Evolutionary conservation across 139 green algal genomes (phyloP).

Genomic region (Parachlorella kessleri): DNA sequence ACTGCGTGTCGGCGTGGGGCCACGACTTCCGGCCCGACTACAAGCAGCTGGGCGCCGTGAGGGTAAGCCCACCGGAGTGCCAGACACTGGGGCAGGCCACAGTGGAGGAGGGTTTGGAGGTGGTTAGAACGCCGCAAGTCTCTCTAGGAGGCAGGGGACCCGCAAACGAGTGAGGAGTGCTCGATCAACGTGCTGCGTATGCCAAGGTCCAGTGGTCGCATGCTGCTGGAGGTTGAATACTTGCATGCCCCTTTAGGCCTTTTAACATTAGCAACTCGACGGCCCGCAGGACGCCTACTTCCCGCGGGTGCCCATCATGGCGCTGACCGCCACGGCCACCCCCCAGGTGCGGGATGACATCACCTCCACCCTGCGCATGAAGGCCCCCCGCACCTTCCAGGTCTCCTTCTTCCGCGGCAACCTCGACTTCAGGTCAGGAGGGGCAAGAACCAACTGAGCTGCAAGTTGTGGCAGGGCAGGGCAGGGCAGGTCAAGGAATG

Average conservation of each 20-base stretch:
- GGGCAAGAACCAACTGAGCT: neutral
- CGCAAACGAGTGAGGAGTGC: too few species aligned
- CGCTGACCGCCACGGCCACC: slow-evolving; percentile 81
- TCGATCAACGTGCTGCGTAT: too few species aligned
- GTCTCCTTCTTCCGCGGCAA: slow-evolving; percentile 87
- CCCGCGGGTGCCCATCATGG: slow-evolving; percentile 56
- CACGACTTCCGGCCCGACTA: slow-evolving; percentile 82
- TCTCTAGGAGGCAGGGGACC: too few species aligned
- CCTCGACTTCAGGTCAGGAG: slow-evolving; percentile 53
- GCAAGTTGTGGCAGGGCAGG: neutral
- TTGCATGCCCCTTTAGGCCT: too few species aligned
- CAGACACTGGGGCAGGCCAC: too few species aligned
- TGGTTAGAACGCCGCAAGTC: too few species aligned
- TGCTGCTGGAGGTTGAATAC: too few species aligned
- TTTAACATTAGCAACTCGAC: too few species aligned
- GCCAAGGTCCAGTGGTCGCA: too few species aligned
- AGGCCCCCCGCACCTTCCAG: slow-evolving; percentile 30
- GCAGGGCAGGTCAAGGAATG: too few species aligned
- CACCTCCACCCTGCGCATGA: slow-evolving; percentile 66
- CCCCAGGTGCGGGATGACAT: slow-evolving; percentile 75
- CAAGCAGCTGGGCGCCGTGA: slow-evolving; percentile 61
- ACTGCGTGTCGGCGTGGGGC: slow-evolving; percentile 80
- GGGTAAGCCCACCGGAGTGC: neutral
- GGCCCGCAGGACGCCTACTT: slow-evolving; percentile 43
- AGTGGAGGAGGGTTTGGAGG: too few species aligned